These are phyloP conservation scores for Cymodocea nodosa DNA, from an alignment of 116 monocot species.

Conservation along the genomic window DNA sequence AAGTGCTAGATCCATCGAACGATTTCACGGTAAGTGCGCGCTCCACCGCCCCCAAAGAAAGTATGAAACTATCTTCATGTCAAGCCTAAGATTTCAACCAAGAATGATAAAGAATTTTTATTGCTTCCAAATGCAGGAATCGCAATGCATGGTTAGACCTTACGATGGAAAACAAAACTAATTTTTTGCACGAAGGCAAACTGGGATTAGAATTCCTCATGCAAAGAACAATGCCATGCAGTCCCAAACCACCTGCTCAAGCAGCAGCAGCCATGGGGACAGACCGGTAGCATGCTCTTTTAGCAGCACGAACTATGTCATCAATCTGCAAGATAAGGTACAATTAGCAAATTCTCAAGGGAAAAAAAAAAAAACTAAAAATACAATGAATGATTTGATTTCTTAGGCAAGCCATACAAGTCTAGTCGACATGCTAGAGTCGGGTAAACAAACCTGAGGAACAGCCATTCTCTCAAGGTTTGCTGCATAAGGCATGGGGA, in stretches of 20 bases:
- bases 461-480: conserved; percentile 86
- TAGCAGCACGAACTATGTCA: conserved; percentile 74
- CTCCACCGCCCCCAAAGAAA: no score
- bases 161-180: background rate
- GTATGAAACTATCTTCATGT: no score
- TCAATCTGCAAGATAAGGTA: conserved; percentile 33
- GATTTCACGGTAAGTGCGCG: no score
- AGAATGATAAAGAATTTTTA: no score
- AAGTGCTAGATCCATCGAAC: no score
- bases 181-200: background rate
- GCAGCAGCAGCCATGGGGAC: conserved; percentile 27
- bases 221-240: background rate
- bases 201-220: background rate
- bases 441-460: conserved; percentile 46
- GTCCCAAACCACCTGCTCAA: conserved; percentile 2
- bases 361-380: no score
- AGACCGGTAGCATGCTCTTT: conserved; percentile 68
- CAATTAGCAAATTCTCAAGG: no score
- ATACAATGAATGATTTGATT: background rate
- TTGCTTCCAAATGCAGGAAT: no score
- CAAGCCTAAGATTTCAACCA: no score
- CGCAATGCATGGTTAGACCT: background rate
- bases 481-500: conserved; percentile 88
- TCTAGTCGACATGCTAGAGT: background rate
- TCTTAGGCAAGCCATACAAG: background rate